A percentile compares a stretch with the other conserved stretches of the same genome.
Evolutionary conservation across 1,139 yeast genomes (phyloP).

Genomic region (Meyerozyma guilliermondii): DNA sequence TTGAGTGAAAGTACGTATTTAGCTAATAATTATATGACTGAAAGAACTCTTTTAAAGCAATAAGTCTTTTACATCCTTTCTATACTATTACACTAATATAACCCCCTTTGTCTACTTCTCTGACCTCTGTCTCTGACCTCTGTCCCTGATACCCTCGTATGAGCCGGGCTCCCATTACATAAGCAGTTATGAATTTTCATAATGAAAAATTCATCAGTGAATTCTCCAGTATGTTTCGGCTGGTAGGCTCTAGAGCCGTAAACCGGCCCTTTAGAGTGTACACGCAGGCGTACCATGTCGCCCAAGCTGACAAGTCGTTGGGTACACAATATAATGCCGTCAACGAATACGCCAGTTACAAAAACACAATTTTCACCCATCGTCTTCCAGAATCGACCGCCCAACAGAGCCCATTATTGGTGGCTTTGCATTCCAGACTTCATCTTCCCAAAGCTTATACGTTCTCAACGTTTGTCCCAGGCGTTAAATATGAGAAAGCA

Average conservation of each 20-base stretch:
- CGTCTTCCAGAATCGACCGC: conserved; percentile 47
- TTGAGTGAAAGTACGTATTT: no score
- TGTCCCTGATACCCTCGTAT: no score
- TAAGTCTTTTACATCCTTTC: no score
- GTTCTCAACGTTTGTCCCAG: conserved; percentile 70
- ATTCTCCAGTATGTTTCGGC: conserved; percentile 1
- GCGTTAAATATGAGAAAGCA: conserved; percentile 50
- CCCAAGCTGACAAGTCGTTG: conserved; percentile 19
- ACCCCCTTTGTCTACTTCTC: no score
- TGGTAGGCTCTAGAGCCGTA: background rate
- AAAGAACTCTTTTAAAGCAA: no score
- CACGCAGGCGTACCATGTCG: conserved; percentile 18
- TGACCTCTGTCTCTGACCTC: no score
- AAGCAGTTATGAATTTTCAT: background rate
- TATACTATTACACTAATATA: no score
- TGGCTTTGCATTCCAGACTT: conserved; percentile 78
- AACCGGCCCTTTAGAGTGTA: background rate
- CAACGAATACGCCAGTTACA: conserved; percentile 38
- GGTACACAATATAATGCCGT: conserved; percentile 27
- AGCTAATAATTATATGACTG: no score
- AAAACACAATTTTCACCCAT: conserved; percentile 39
- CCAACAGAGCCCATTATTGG: conserved; percentile 62
- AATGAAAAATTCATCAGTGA: background rate
- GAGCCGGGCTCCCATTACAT: background rate
- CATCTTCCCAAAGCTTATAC: conserved; percentile 52